Evolutionary conservation across 306 rosid genomes (phyloP).

Genomic region (Malus orientalis): DNA sequence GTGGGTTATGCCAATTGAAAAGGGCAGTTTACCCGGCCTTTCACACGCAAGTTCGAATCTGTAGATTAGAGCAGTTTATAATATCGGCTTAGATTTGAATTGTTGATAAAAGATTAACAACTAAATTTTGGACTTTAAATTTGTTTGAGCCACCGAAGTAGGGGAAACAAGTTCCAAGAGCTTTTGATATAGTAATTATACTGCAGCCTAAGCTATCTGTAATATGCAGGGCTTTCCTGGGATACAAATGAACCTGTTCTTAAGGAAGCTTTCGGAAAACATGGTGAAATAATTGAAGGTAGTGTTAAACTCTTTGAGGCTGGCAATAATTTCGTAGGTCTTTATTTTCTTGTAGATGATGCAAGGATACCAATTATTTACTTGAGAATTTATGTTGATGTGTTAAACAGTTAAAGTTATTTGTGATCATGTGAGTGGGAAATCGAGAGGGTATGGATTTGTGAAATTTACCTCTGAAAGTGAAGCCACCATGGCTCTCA

Average conservation of each 20-base stretch:
- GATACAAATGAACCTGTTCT: constrained; percentile 62
- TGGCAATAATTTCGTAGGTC: not conserved
- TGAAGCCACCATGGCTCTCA: constrained; percentile 38
- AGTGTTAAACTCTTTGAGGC: not conserved
- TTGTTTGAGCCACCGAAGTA: too few species aligned
- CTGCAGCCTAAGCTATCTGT: not conserved
- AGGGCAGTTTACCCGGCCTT: too few species aligned
- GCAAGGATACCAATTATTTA: not conserved
- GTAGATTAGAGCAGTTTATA: too few species aligned
- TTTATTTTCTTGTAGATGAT: not conserved
- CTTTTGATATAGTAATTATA: not conserved
- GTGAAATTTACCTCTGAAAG: constrained; percentile 46
- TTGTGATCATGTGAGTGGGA: constrained; percentile 54
- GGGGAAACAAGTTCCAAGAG: not conserved
- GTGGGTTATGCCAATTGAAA: too few species aligned
- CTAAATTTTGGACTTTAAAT: not conserved
- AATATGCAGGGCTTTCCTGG: constrained; percentile 44
- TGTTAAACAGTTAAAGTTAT: constrained; percentile 43
- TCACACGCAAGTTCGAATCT: too few species aligned
- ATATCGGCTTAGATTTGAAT: not conserved
- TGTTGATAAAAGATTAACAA: not conserved
- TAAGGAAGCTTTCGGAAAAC: constrained; percentile 43
- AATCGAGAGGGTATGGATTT: constrained; percentile 61
- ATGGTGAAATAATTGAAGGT: constrained; percentile 64
- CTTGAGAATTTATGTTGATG: not conserved